phyloP scores from a whole-genome alignment of 305 asterid genomes.

The Solanum aculeatissimum region DNA sequence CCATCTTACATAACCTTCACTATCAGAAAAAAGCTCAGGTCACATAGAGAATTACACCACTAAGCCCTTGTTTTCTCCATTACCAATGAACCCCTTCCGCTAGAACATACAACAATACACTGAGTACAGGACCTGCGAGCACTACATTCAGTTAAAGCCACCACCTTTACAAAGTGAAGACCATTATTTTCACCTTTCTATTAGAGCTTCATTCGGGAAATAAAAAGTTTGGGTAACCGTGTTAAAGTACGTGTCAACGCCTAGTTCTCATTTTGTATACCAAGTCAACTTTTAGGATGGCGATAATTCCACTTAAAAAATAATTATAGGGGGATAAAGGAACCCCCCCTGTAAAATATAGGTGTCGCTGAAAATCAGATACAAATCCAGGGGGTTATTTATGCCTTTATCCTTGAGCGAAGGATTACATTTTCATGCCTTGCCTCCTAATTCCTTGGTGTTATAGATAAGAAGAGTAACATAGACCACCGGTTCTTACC shows the following conservation, averaged over 20 bases:
- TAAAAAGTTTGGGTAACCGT: not conserved
- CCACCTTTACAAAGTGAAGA: not conserved
- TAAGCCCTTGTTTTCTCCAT: not conserved
- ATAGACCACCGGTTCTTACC: not conserved
- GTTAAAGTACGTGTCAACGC: not conserved
- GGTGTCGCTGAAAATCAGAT: not conserved
- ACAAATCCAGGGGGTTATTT: not conserved
- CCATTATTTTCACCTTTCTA: not conserved
- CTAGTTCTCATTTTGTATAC: not conserved
- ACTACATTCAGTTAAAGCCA: not conserved
- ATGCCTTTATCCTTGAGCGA: not conserved
- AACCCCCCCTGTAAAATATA: too few species aligned
- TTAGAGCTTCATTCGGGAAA: not conserved
- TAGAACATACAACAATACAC: not conserved
- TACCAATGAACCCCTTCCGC: not conserved
- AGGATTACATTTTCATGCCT: not conserved
- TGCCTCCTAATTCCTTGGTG: not conserved
- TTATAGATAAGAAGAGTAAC: not conserved
- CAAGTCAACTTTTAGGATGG: not conserved
- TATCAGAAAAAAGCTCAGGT: not conserved
- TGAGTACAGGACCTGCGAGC: not conserved
- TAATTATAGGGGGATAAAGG: not conserved
- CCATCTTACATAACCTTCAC: not conserved
- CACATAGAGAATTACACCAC: not conserved
- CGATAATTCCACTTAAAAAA: not conserved